phyloP scores from a whole-genome alignment of 495 filamentous ascomycete genomes.

The Astrocystis sublimbata region DNA sequence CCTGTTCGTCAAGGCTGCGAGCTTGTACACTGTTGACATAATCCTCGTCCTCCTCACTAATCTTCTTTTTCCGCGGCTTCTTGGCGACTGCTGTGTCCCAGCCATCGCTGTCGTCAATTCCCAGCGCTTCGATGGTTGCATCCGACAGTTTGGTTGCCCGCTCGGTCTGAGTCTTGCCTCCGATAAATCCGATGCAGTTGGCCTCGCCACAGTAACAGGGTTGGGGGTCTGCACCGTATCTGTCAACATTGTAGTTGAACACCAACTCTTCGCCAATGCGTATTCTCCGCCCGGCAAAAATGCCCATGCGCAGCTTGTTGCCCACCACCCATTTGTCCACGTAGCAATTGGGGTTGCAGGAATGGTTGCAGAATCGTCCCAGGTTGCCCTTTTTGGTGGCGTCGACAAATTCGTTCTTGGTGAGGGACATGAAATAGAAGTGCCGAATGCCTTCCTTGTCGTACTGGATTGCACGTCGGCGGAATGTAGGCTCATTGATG shows the following conservation, averaged over 20 bases:
- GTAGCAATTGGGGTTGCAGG: conserved; percentile 98
- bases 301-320: conserved; percentile 98
- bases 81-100: conserved; percentile 90
- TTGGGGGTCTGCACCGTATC: conserved; percentile 95
- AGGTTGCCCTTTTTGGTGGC: conserved; percentile 96
- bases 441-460: conserved; percentile 95
- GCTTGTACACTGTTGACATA: conserved; percentile 90
- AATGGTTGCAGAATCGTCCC: conserved; percentile 97
- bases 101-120: conserved; percentile 88
- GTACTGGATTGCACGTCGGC: conserved; percentile 85
- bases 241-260: conserved; percentile 99
- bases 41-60: conserved; percentile 92
- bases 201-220: conserved; percentile 94
- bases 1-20: conserved; percentile 79
- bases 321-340: conserved; percentile 99
- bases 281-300: conserved; percentile 88
- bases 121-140: conserved; percentile 90
- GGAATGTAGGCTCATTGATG: conserved; percentile 87
- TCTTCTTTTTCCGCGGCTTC: conserved; percentile 90
- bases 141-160: conserved; percentile 88
- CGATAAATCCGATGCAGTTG: conserved; percentile 95
- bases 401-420: conserved; percentile 94
- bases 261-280: conserved; percentile 91
- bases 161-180: conserved; percentile 96
- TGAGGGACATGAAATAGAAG: conserved; percentile 99